Conservation (phyloP, 306 rosid genomes). For the Hippophae tibetana region DNA sequence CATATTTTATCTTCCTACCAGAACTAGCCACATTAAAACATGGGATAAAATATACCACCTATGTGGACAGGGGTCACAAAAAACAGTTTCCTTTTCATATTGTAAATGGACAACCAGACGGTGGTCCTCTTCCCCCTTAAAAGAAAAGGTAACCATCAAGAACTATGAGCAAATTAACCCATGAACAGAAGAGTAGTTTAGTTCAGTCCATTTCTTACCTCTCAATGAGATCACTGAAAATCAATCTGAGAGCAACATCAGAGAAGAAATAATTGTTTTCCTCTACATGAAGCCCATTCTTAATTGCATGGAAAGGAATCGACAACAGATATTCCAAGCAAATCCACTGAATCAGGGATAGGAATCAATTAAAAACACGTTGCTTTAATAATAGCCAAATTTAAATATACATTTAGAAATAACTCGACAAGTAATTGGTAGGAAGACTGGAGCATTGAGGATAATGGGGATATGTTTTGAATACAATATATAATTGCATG, state of each 20-base stretch:
- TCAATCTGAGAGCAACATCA: conserved; percentile 48
- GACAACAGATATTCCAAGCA: conserved; percentile 78
- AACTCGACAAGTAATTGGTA: too few species aligned
- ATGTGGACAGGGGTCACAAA: too few species aligned
- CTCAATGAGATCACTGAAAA: conserved; percentile 70
- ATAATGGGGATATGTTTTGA: too few species aligned
- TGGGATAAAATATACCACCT: too few species aligned
- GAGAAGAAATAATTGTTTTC: conserved; percentile 35
- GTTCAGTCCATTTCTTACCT: conserved; percentile 40
- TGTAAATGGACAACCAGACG: too few species aligned
- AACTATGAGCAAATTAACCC: background rate
- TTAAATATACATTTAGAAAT: too few species aligned
- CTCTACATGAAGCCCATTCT: conserved; percentile 36
- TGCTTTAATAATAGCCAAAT: background rate
- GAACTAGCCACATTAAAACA: too few species aligned
- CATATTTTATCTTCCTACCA: too few species aligned
- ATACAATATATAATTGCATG: background rate
- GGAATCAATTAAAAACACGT: conserved; percentile 13
- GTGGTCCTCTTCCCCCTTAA: background rate
- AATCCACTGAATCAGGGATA: conserved; percentile 61
- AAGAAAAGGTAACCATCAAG: conserved; percentile 16
- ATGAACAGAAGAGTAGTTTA: conserved; percentile 1
- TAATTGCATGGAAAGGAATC: conserved; percentile 48
- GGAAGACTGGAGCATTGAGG: too few species aligned
- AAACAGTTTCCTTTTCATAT: too few species aligned